Evolutionary conservation across 2,329 filamentous ascomycete species (phyloP).

Genomic region (Aspergillaceae sp.): DNA sequence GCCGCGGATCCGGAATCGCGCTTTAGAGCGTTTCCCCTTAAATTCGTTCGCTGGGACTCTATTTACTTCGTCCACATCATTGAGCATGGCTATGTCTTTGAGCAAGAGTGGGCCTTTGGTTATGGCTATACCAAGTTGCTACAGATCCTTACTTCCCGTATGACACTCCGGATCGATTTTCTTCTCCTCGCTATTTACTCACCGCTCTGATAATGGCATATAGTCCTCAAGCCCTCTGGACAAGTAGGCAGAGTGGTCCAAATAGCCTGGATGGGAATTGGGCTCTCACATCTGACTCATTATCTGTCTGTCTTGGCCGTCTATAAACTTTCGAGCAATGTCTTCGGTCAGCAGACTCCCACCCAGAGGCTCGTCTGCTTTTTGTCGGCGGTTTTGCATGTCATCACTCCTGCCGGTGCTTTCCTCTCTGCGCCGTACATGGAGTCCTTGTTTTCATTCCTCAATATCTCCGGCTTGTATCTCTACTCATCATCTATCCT

Average conservation of each 20-base stretch:
- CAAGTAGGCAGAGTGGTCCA: conserved; percentile 13
- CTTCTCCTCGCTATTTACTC: no score
- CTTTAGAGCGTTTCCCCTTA: conserved; percentile 22
- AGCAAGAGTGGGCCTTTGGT: conserved; percentile 61
- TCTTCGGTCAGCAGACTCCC: conserved; percentile 41
- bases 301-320: conserved; percentile 65
- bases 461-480: conserved; percentile 66
- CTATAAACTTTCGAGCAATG: conserved; percentile 53
- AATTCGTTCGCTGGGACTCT: conserved; percentile 53
- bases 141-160: conserved; percentile 34
- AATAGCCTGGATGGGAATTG: conserved; percentile 49
- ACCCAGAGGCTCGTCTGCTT: conserved; percentile 39
- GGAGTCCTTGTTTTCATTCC: conserved; percentile 68
- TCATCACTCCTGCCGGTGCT: conserved; percentile 77
- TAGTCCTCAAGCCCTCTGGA: conserved; percentile 17
- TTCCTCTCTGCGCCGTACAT: conserved; percentile 83
- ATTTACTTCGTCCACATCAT: conserved; percentile 52
- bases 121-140: conserved; percentile 43
- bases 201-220: background rate
- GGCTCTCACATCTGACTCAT: conserved; percentile 66
- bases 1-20: background rate
- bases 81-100: conserved; percentile 47
- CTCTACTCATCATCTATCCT: conserved; percentile 50
- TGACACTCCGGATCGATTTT: no score
- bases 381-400: conserved; percentile 62